Base-by-base conservation (phyloP, 164 flowering plant genomes). In the Aristolochia californica region DNA sequence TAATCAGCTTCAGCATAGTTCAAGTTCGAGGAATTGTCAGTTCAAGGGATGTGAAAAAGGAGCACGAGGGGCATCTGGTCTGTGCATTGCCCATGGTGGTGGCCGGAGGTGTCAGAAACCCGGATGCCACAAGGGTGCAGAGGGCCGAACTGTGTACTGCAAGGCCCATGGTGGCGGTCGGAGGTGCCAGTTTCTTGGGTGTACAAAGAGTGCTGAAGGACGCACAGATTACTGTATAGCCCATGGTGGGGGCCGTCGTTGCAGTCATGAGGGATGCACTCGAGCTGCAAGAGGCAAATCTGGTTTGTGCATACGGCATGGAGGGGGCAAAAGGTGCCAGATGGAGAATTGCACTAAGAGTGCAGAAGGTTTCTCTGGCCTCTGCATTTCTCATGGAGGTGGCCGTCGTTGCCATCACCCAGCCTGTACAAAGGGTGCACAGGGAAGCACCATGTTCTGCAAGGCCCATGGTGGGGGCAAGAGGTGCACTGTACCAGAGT, bases 141-240 rank as follows among this genome's bases (percentile, higher is more conserved):
- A 88, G 75, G 96, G 98, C 14, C 80, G 93, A 10, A 88, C 98
- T 22, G 95, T 82, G 22, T 88, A 77, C 73, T 91, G 98, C 71
- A 91, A 88, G 70, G 95, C 98, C 53, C 98, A 91, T 66, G 98
- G 98, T 22, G 98, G 98, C 43, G 98, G 98, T 17, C 88, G 96
- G 2, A 74, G 98, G 16, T 91, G 98, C 69, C 87, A 91, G 61
- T 69, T 43, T 53, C 79, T 88, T 48, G 98, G 98, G 2, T 91
- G 98, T 72, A 84, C 96, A 1, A 91, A 86, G 77, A 88, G 98
- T 71, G 96, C 98, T 22, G 98, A 91, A 73, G 98, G 98, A 13
- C 88, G 95, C 13, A 91, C 98, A 7, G 95, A 88, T 49, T 83
- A 57, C 68, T 91, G 98, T 57, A 88, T 88, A 68, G 95, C 95